Evolutionary conservation across 2,329 filamentous ascomycete species (phyloP), one percentile per base, ranked within the genome.

Genomic region (Paradendryphiella salina): DNA sequence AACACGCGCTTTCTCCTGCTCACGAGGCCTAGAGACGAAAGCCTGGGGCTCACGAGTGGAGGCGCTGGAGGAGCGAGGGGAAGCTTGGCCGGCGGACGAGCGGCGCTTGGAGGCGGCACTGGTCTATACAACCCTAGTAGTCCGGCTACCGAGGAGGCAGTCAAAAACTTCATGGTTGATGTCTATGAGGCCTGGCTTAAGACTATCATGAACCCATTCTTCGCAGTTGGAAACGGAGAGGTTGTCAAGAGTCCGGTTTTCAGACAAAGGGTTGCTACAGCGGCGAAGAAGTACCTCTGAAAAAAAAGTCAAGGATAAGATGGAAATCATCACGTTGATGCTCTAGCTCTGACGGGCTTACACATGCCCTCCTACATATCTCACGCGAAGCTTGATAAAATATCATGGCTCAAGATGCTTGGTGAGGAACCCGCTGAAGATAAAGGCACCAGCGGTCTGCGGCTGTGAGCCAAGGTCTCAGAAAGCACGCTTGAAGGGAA

Each of bases 121-220:
- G 63, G 63, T 85, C 83, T 54, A 86, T 75, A 74, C 60, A 96
- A 96, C 73, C 93, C 93, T 0, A 93, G 87, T 2, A 89, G 87
- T 52, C 87, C 90, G 5, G 90, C 93, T 70, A 96, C 93, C 4
- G 94, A 99, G 76, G 94, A 99, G 77, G 93, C 94, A 4, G 89
- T 97, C 64, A 86, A 90, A 71, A 90, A 90, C 75, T 99, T 97
- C 77, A 96, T 99, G 77, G 81, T 83, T 5, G 94, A 99, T 71
- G 89, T 96, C 10, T 97, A 96, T 76, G 94, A 99, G 76, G 90
- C 86, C 62, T 99, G 93, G 87, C 84, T 96, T 59, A 99, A 99
- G 81, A 89, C 92, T 10, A 85, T 92, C 50, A 97, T 99, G 94
- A 97, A 85, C 70, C 94, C 94, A 0, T 99, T 99, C 73, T 97